Evolutionary conservation across 306 rosid species (phyloP), one percentile per base, ranked within the genome.

Genomic region (Malus orientalis): DNA sequence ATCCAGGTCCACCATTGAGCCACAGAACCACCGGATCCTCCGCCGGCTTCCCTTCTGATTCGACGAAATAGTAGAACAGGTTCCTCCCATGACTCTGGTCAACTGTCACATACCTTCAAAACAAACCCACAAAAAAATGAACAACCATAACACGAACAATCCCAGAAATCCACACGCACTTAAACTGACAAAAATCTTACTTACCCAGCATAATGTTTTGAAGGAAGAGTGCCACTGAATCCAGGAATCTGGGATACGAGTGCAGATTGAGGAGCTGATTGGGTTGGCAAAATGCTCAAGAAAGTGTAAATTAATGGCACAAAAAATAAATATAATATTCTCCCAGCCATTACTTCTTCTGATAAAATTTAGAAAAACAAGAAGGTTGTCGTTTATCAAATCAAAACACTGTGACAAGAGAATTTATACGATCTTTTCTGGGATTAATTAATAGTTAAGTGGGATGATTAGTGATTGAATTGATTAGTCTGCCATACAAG

Each of bases 1-100:
- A 92, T 9, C 97, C 99, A 0, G 99, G 99, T 61, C 99, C 99
- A 13, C 99, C 99, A 63, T 95, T 95, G 67, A 95, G 96, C 98
- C 98, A 95, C n/a, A 95, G 87, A 85, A 90, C 97, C 78, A 95
- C 82, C 0, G 98, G 97, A 84, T 95, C 98, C 82, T 83, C 78
- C 20, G 89, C 67, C n/a, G 97, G 92, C 53, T 89, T 88, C 59
- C 90, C 74, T 80, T 92, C 96, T 11, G 99, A 95, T 55, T 71
- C 91, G 60, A 92, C 89, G 33, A 95, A 90, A 67, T 92, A 92
- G 73, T 95, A 95, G 72, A 81, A 95, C 87, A 92, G 82, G 70
- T 85, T 95, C 87, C 77, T 89, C 69, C 91, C 96, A 79, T 84
- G 87, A n/a, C 51, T 70, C 66, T 79, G 74, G 23, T 85, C 85